phyloP scores from a whole-genome alignment of 2,329 filamentous ascomycete genomes.

The Sarocladium oryzae region DNA sequence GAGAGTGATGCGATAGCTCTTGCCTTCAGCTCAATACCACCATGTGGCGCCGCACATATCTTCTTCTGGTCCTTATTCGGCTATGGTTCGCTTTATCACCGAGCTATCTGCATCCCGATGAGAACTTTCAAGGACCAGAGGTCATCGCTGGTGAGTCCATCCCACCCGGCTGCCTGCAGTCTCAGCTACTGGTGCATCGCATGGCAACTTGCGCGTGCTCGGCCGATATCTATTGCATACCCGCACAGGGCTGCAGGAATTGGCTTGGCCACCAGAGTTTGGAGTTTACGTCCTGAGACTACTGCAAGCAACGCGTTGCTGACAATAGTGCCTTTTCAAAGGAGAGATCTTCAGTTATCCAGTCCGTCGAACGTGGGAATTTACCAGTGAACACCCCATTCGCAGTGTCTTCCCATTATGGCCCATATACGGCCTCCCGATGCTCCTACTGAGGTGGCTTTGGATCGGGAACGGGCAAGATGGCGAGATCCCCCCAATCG shows the following conservation, averaged over 20 bases:
- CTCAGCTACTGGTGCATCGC: neutral
- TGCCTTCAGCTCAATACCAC: conserved; percentile 20
- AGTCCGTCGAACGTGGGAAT: conserved; percentile 90
- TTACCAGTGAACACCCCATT: conserved; percentile 79
- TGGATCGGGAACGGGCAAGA: conserved; percentile 79
- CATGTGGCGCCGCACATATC: conserved; percentile 91
- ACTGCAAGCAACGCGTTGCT: neutral
- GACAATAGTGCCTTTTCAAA: conserved; percentile 29
- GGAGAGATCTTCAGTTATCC: conserved; percentile 91
- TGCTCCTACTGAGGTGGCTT: conserved; percentile 87
- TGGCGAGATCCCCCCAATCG: conserved; percentile 70
- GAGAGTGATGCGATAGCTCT: conserved; percentile 7
- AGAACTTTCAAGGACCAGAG: conserved; percentile 98
- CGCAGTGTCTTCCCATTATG: conserved; percentile 96
- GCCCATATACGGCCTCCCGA: conserved; percentile 89
- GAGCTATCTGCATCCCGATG: conserved; percentile 96
- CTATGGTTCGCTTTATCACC: conserved; percentile 91
- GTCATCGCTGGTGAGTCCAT: conserved; percentile 80
- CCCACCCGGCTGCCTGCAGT: conserved; percentile 5
- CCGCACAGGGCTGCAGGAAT: conserved; percentile 1
- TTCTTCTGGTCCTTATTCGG: conserved; percentile 77
- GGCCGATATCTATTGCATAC: neutral
- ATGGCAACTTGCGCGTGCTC: neutral
- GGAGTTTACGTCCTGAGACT: too few relatives aligned
- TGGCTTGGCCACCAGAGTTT: neutral